A percentile compares a stretch with the other conserved stretches of the same genome.
Evolutionary conservation across 257 asterid genomes (phyloP).

Genomic region (Catharanthus roseus): DNA sequence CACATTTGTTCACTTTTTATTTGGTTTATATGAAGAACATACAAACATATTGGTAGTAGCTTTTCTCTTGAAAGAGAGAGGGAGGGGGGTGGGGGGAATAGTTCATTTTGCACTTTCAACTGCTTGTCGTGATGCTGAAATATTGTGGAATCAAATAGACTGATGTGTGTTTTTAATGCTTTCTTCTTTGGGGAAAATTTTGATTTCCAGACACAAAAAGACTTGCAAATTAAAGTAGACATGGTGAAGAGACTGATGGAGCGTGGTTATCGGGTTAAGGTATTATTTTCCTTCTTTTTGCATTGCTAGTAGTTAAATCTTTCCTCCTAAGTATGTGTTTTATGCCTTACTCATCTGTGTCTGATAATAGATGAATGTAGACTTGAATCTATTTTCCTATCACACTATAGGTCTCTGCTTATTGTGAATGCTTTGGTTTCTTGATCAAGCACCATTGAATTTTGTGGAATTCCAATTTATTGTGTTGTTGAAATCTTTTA

Average conservation of each 20-base stretch:
- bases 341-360: neutral
- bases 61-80: neutral
- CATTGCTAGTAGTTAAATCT: neutral
- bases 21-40: neutral
- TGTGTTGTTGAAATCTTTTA: neutral
- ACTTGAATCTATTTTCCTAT: neutral
- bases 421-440: neutral
- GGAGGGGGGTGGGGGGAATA: too few relatives aligned
- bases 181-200: neutral
- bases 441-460: neutral
- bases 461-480: neutral
- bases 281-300: constrained; percentile 24
- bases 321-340: neutral
- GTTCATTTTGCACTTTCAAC: neutral
- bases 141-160: neutral
- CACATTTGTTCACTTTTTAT: neutral
- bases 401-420: constrained; percentile 2
- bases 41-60: neutral
- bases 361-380: neutral
- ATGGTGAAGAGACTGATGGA: constrained; percentile 70
- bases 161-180: neutral
- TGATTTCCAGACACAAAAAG: constrained; percentile 47
- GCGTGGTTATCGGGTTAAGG: constrained; percentile 83
- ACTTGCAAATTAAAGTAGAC: constrained; percentile 79
- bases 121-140: neutral